A percentile compares a stretch with the other conserved stretches of the same genome.
Evolutionary conservation across 2,329 filamentous ascomycete species (phyloP).

Genomic region (Microdochium trichocladiopsis): DNA sequence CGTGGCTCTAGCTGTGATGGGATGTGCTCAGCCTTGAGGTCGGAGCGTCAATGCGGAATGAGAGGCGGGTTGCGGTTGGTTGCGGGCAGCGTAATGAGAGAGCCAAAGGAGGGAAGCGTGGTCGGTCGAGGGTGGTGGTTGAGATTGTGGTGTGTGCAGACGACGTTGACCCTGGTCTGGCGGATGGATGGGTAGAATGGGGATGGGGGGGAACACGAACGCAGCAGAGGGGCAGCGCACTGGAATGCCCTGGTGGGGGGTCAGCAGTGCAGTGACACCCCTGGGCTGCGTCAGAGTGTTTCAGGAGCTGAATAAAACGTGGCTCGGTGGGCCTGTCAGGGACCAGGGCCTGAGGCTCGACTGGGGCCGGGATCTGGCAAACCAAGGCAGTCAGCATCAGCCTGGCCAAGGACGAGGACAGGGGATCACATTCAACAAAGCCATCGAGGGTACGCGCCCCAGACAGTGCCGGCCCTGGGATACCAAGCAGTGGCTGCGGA

Average conservation of each 20-base stretch:
- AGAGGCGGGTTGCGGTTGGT: slow-evolving; percentile 1
- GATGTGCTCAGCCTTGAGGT: background rate
- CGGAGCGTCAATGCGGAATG: background rate
- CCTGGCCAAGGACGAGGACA: no score
- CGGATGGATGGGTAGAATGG: no score
- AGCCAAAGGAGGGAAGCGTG: slow-evolving; percentile 5
- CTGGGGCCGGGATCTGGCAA: background rate
- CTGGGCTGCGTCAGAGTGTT: slow-evolving; percentile 29
- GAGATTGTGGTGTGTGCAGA: slow-evolving; percentile 7
- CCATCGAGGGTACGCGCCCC: no score
- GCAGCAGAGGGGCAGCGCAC: background rate
- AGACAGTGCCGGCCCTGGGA: no score
- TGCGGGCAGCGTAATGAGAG: slow-evolving; percentile 5
- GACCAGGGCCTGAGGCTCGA: slow-evolving; percentile 2
- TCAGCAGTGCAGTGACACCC: slow-evolving; percentile 8
- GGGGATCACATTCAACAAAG: no score
- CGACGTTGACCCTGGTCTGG: background rate
- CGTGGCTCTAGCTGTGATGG: background rate
- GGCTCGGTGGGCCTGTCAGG: slow-evolving; percentile 8
- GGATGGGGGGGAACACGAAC: background rate
- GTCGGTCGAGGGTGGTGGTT: no score
- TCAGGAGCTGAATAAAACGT: slow-evolving; percentile 17
- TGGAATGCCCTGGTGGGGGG: background rate
- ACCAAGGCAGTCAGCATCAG: no score
- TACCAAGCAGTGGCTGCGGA: no score